Conservation (phyloP, 805 yeast genomes). For the Saccharomycopsis sp. region DNA sequence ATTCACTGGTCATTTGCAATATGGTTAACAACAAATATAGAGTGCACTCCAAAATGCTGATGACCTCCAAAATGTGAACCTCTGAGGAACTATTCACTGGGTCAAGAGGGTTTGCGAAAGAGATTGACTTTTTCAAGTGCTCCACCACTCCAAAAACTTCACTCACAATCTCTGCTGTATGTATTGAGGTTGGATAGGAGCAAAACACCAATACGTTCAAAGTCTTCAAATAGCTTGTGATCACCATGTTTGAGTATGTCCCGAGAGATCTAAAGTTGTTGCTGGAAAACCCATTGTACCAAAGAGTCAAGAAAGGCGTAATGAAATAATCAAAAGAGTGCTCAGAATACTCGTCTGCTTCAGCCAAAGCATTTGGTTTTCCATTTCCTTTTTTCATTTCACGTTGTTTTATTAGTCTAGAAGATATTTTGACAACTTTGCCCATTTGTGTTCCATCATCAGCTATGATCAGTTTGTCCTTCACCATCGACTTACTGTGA, state of each 20-base stretch:
- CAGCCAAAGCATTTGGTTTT: background rate
- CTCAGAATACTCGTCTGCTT: conserved; percentile 12
- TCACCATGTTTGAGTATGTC: conserved; percentile 8
- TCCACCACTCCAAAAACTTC: conserved; percentile 11
- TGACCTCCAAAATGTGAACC: conserved; percentile 8
- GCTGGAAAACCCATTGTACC: conserved; percentile 2
- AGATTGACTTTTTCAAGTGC: conserved; percentile 1
- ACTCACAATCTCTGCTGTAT: conserved; percentile 4
- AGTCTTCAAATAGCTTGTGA: conserved; percentile 11
- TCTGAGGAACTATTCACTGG: background rate
- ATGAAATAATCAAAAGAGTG: conserved; percentile 9
- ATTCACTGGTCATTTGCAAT: conserved; percentile 6
- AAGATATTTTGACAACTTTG: conserved; percentile 16
- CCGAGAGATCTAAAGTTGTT: conserved; percentile 12
- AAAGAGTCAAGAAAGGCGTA: conserved; percentile 14
- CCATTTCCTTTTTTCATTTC: conserved; percentile 3
- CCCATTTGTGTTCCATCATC: too few relatives aligned
- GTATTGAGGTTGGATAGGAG: conserved; percentile 9
- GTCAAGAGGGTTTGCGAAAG: conserved; percentile 1
- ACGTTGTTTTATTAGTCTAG: conserved; percentile 15
- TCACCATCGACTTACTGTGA: too few relatives aligned
- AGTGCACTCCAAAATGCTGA: conserved; percentile 12
- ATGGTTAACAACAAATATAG: conserved; percentile 12
- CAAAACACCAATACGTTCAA: conserved; percentile 13
- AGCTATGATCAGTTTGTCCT: too few relatives aligned